Conservation (phyloP, 2,329 filamentous ascomycete genomes). For the Cryphonectria parasitica region DNA sequence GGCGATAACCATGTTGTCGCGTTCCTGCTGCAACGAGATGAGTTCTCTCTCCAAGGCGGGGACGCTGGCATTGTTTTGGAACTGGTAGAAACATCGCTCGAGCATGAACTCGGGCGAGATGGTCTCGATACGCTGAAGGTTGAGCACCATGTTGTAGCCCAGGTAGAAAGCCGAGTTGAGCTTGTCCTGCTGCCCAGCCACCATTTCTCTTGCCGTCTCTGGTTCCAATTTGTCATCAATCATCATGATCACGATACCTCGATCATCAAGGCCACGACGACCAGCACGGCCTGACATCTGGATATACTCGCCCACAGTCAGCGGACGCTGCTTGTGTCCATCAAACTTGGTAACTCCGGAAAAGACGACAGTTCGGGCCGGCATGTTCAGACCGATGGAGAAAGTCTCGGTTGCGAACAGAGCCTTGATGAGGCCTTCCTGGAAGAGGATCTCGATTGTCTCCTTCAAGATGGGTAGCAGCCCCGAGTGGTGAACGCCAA, state of each 20-base stretch:
- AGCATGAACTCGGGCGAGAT: constrained; percentile 99
- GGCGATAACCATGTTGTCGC: constrained; percentile 73
- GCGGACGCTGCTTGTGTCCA: constrained; percentile 76
- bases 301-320: constrained; percentile 95
- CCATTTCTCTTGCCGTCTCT: constrained; percentile 89
- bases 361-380: constrained; percentile 98
- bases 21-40: constrained; percentile 75
- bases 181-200: constrained; percentile 94
- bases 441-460: constrained; percentile 98
- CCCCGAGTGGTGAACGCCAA: constrained; percentile 96
- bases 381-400: constrained; percentile 98
- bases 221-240: constrained; percentile 96
- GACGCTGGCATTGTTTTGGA: constrained; percentile 91
- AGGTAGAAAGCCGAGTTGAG: constrained; percentile 97
- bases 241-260: constrained; percentile 99
- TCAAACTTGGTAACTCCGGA: constrained; percentile 96
- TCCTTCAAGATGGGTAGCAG: constrained; percentile 95
- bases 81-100: constrained; percentile 97
- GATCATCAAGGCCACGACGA: constrained; percentile 94
- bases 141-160: constrained; percentile 99
- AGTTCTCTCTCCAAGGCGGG: constrained; percentile 83
- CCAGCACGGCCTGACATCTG: constrained; percentile 98
- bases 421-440: constrained; percentile 97
- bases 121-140: constrained; percentile 95
- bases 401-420: constrained; percentile 98